These are phyloP conservation scores for Pterocarpus macrocarpus DNA, from an alignment of 306 rosid genomes.

Conservation along the genomic window DNA sequence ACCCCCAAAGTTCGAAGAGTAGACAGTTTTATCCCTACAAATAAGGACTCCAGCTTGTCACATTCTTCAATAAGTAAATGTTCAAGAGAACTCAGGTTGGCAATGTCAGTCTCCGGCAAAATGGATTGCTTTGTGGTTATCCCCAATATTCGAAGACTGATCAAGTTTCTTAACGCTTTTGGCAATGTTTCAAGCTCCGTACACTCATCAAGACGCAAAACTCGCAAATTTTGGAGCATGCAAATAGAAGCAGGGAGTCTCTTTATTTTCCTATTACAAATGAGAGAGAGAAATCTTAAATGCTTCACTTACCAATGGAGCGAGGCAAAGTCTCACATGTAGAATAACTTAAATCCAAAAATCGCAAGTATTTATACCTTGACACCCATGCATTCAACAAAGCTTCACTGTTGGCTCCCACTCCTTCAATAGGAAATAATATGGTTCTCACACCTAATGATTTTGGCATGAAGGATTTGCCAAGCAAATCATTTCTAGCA, in stretches of 20 bases:
- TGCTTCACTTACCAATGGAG: conserved; percentile 19
- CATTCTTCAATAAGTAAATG: background rate
- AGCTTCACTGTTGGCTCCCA: conserved; percentile 1
- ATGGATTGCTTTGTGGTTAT: background rate
- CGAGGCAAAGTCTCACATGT: conserved; percentile 4
- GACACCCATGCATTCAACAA: background rate
- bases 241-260: conserved; percentile 14
- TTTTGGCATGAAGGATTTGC: background rate
- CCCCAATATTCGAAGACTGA: background rate
- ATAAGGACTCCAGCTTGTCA: background rate
- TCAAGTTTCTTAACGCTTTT: background rate
- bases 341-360: conserved; percentile 38
- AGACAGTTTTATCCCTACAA: background rate
- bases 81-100: background rate
- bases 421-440: background rate
- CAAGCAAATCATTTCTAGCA: background rate
- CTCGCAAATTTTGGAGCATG: conserved; percentile 1
- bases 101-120: conserved; percentile 11
- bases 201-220: background rate
- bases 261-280: background rate
- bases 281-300: conserved; percentile 30
- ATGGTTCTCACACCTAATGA: background rate
- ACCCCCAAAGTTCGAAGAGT: background rate
- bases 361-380: background rate
- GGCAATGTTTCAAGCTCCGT: background rate